Percentiles rank a stretch among this genome's conserved stretches.
phyloP scores from a whole-genome alignment of 768 basidiomycete genomes.

The Roridomyces roridus region DNA sequence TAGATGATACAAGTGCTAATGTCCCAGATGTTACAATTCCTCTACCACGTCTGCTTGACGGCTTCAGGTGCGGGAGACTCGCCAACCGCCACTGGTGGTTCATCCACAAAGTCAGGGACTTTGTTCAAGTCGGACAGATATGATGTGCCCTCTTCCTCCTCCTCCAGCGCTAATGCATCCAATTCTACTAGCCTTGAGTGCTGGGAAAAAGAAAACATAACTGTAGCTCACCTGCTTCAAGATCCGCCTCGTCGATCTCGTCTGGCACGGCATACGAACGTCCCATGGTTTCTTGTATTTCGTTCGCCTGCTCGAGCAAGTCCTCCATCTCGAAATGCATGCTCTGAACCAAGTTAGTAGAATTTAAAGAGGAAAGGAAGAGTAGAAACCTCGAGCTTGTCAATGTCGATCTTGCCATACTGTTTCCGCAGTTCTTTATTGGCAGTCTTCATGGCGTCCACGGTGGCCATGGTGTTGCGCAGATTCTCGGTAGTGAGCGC shows the following conservation, averaged over 20 bases:
- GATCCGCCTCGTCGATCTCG: slow-evolving; percentile 95
- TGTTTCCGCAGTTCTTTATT: slow-evolving; percentile 97
- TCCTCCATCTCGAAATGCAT: slow-evolving; percentile 99
- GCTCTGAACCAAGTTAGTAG: slow-evolving; percentile 50
- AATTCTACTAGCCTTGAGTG: slow-evolving; percentile 70
- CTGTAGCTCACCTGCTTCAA: slow-evolving; percentile 81
- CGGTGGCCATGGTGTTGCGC: slow-evolving; percentile 98
- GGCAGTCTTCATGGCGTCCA: slow-evolving; percentile 94
- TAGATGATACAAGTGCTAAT: slow-evolving; percentile 1
- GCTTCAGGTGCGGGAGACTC: slow-evolving; percentile 65
- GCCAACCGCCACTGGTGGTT: slow-evolving; percentile 72
- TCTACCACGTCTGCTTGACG: slow-evolving; percentile 56
- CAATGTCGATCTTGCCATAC: slow-evolving; percentile 96
- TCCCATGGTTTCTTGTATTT: slow-evolving; percentile 93
- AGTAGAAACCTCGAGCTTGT: slow-evolving; percentile 91
- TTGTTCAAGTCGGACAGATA: slow-evolving; percentile 89
- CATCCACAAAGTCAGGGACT: slow-evolving; percentile 92
- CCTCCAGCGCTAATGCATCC: slow-evolving; percentile 91
- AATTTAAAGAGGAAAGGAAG: background rate
- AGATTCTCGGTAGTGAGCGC: slow-evolving; percentile 96
- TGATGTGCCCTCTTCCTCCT: slow-evolving; percentile 88
- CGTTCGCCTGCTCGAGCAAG: slow-evolving; percentile 94
- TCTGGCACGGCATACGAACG: slow-evolving; percentile 97
- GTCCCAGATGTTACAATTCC: slow-evolving; percentile 19
- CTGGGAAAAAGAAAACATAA: background rate